Evolutionary conservation across 768 basidiomycete genomes (phyloP), one percentile per base, ranked within the genome.

Genomic region (Leccinellum rugosiceps): DNA sequence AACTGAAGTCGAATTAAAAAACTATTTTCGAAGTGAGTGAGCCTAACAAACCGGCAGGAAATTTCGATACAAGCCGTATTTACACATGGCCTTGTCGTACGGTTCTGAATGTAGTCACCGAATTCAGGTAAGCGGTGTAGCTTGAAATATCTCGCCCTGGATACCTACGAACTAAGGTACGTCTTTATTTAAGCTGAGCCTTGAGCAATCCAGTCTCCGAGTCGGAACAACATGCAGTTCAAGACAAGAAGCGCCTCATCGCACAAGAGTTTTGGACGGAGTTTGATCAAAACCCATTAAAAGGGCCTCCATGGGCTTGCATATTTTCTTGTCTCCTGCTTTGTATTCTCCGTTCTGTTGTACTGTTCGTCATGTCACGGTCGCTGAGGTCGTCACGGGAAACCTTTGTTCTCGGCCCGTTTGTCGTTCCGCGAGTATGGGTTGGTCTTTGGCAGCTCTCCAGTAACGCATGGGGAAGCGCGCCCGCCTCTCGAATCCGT

Each of bases 381-480:
- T 55, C 65, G 48, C 45, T 15, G 45, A 53, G 56, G 45, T 57
- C 53, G n/a, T n/a, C 57, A 26, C 60, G 62, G 45, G 83, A 86
- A 70, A 79, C 78, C 0, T 83, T 83, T 61, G 70, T 67, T 21
- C 77, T 88, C 23, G 88, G 87, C 15, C 80, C 81, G 5, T 79
- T 83, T 63, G 64, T 65, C 23, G 78, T 77, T 19, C 85, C 90
- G 34, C 82, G 90, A 54, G 67, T 92, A 53, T 90, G 87, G 86
- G 82, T 80, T 7, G 90, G 90, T 10, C 79, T 93, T 3, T 93
- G 91, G 91, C 92, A 93, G 60, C 81, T 93, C 35, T 91, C 91
- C 11, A 88, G 88, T 66, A 88, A 86, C 51, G 90, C 90, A 3
- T 93, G 91, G 91, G 91, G 92, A 19, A 87, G 81, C 48, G 87